A percentile compares a stretch with the other conserved stretches of the same genome.
These are phyloP conservation scores for Apiospora pterosperma DNA, from an alignment of 2,329 filamentous ascomycete genomes.

Conservation along the genomic window DNA sequence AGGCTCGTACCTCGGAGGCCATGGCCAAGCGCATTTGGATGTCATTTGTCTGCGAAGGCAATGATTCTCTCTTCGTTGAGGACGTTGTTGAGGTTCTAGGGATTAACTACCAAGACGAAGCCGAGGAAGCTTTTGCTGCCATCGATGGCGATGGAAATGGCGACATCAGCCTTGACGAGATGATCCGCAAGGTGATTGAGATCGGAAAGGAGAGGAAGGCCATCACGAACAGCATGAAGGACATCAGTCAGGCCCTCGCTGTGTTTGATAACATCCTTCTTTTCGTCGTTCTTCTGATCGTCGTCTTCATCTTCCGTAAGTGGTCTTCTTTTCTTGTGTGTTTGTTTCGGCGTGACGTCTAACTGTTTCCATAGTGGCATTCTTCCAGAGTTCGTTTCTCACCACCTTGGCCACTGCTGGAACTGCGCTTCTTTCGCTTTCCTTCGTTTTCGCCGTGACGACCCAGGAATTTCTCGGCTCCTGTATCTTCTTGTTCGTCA, in stretches of 20 bases:
- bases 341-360: neutral
- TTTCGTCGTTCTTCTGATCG: conserved; percentile 75
- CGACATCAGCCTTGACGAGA: conserved; percentile 92
- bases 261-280: conserved; percentile 86
- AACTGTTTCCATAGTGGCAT: conserved; percentile 56
- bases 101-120: conserved; percentile 66
- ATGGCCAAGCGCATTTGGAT: conserved; percentile 94
- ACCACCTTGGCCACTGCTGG: conserved; percentile 86
- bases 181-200: conserved; percentile 83
- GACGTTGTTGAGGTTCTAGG: conserved; percentile 90
- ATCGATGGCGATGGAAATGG: conserved; percentile 89
- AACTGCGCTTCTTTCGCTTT: conserved; percentile 89
- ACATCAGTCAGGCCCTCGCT: conserved; percentile 90
- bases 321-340: conserved; percentile 12
- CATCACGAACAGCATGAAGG: conserved; percentile 90
- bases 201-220: conserved; percentile 84
- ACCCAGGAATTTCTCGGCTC: conserved; percentile 95
- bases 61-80: conserved; percentile 72
- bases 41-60: conserved; percentile 92
- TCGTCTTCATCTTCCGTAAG: conserved; percentile 78
- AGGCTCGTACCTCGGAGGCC: conserved; percentile 80
- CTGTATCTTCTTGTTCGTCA: conserved; percentile 98
- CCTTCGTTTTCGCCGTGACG: conserved; percentile 91
- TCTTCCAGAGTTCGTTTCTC: conserved; percentile 82
- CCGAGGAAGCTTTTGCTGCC: conserved; percentile 77